A percentile compares a stretch with the other conserved stretches of the same genome.
These are phyloP conservation scores for Claviceps cyperi DNA, from an alignment of 2,329 filamentous ascomycete species.

Conservation along the genomic window DNA sequence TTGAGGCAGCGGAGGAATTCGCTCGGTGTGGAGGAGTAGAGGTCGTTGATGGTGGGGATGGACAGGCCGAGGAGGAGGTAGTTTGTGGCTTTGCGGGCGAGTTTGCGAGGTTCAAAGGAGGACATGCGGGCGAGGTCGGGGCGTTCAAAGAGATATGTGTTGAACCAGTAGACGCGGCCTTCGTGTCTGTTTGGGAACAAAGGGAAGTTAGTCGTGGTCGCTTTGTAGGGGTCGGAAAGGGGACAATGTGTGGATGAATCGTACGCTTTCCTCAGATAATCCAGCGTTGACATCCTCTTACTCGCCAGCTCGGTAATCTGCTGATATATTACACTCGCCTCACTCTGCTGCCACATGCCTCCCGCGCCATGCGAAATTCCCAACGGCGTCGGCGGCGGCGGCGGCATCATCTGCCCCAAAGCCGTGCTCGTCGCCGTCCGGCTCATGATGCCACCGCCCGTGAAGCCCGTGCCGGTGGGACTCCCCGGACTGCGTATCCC, in stretches of 20 bases:
- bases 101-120: constrained; percentile 71
- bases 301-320: constrained; percentile 73
- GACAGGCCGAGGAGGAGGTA: constrained; percentile 87
- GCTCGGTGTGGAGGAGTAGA: constrained; percentile 62
- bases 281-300: constrained; percentile 86
- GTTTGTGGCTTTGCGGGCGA: constrained; percentile 82
- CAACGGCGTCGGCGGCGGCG: constrained; percentile 11
- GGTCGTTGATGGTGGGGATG: constrained; percentile 75
- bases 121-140: constrained; percentile 67
- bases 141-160: constrained; percentile 84
- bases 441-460: constrained; percentile 3
- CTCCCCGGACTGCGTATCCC: constrained; percentile 8
- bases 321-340: constrained; percentile 36
- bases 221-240: too few species aligned
- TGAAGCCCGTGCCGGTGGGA: constrained; percentile 7
- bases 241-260: constrained; percentile 19
- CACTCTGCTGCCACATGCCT: constrained; percentile 25
- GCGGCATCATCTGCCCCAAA: constrained; percentile 9
- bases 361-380: constrained; percentile 1
- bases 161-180: constrained; percentile 94
- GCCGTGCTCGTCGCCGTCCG: constrained; percentile 4
- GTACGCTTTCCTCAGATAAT: constrained; percentile 85
- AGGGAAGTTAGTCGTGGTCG: too few species aligned
- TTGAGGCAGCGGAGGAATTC: constrained; percentile 85
- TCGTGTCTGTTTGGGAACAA: constrained; percentile 50